Evolutionary conservation across 2,329 filamentous ascomycete species (phyloP).

Genomic region (Penicillium sp.): DNA sequence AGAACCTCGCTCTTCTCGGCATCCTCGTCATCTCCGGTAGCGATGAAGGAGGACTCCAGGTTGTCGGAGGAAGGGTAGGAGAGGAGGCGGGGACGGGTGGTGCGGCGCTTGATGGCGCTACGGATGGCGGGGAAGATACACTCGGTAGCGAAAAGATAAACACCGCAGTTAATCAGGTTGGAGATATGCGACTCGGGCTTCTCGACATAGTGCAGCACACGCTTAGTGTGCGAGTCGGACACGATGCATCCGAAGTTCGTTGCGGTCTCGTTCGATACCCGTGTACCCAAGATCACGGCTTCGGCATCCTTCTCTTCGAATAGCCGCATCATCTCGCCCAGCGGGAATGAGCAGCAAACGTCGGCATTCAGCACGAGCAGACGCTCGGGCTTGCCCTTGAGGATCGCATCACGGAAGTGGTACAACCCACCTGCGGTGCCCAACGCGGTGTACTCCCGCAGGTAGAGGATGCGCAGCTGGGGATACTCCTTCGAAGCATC

Average conservation of each 20-base stretch:
- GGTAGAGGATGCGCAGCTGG: slow-evolving; percentile 85
- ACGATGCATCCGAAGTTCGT: slow-evolving; percentile 98
- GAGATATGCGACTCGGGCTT: slow-evolving; percentile 97
- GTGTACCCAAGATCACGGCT: slow-evolving; percentile 91
- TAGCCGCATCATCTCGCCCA: slow-evolving; percentile 91
- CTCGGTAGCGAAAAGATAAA: slow-evolving; percentile 95
- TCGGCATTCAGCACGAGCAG: slow-evolving; percentile 98
- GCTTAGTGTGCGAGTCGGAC: slow-evolving; percentile 86
- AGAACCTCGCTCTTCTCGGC: slow-evolving; percentile 79
- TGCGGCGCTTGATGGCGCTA: slow-evolving; percentile 90
- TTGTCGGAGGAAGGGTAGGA: slow-evolving; percentile 97
- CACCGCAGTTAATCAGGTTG: slow-evolving; percentile 98
- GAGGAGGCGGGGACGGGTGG: slow-evolving; percentile 82
- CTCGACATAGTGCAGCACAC: slow-evolving; percentile 97
- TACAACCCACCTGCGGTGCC: slow-evolving; percentile 96
- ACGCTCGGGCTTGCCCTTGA: slow-evolving; percentile 90
- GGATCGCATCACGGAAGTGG: slow-evolving; percentile 98
- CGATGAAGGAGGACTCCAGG: slow-evolving; percentile 68
- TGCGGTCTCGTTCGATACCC: slow-evolving; percentile 85
- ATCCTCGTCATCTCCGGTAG: slow-evolving; percentile 65
- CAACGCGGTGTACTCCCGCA: slow-evolving; percentile 94
- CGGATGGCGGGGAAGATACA: slow-evolving; percentile 95
- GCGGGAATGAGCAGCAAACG: slow-evolving; percentile 97
- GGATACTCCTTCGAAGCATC: slow-evolving; percentile 82
- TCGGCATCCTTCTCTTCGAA: slow-evolving; percentile 95